Conservation (phyloP, 2,329 filamentous ascomycete species). For the Cryoendolithus antarcticus region DNA sequence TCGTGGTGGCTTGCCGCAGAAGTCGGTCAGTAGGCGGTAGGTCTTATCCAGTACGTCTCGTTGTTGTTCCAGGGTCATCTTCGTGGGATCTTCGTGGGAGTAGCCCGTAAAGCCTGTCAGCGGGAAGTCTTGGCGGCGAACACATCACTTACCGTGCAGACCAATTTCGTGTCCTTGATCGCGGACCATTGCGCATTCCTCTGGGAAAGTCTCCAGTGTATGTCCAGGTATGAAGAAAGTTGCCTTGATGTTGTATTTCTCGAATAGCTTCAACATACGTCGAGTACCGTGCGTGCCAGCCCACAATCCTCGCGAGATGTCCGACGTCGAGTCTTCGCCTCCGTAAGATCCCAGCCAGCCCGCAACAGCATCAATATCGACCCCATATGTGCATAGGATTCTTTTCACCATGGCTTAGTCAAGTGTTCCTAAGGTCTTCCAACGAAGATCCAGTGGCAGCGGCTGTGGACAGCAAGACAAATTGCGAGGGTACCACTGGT, state of each 20-base stretch:
- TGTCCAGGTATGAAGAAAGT: slow-evolving; percentile 53
- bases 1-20: slow-evolving; percentile 55
- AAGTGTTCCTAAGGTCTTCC: too few species aligned
- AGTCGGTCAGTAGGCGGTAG: slow-evolving; percentile 55
- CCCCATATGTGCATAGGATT: slow-evolving; percentile 17
- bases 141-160: slow-evolving; percentile 37
- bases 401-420: slow-evolving; percentile 2
- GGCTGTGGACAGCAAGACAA: too few species aligned
- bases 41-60: slow-evolving; percentile 61
- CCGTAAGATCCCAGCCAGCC: slow-evolving; percentile 65
- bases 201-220: slow-evolving; percentile 50
- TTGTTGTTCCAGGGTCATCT: slow-evolving; percentile 63
- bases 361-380: slow-evolving; percentile 61
- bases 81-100: slow-evolving; percentile 57
- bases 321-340: slow-evolving; percentile 56
- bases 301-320: slow-evolving; percentile 56
- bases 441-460: too few species aligned
- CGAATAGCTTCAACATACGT: slow-evolving; percentile 56
- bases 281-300: slow-evolving; percentile 53
- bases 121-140: not conserved
- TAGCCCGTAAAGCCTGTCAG: slow-evolving; percentile 32
- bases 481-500: too few species aligned
- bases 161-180: slow-evolving; percentile 54
- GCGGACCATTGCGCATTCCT: slow-evolving; percentile 47
- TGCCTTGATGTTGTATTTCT: slow-evolving; percentile 57